Evolutionary conservation across 2,329 filamentous ascomycete genomes (phyloP), one percentile per base, ranked within the genome.

Genomic region (Chrysoporthe cubensis): DNA sequence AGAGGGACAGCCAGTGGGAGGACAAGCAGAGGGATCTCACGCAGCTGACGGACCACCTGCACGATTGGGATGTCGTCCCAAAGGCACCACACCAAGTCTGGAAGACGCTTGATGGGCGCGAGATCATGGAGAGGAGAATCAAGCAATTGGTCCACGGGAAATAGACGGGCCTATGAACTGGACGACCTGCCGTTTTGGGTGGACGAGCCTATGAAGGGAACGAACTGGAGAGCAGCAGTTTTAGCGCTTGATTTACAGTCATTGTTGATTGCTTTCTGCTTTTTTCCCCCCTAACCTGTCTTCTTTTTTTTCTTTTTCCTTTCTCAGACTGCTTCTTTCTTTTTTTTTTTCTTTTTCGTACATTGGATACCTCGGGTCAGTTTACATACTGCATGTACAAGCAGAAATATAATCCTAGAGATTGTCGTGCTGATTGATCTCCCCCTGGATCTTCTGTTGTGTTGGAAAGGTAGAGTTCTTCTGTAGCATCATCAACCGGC

Each of bases 81-180:
- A 87, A 90, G 70, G 94, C 94, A 3, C 92, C 94, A 5, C 93
- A 97, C 77, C 87, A 94, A 76, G 90, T 98, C 0, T 99, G 96
- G 96, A 82, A 81, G 73, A 93, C 90, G 3, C 77, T 84, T 1
- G 86, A 94, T 60, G 95, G 95, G 0, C 84, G 92, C 65, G 80
- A 88, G 63, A 79, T 88, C 59, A 90, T 98, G 78, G 94, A 97
- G 82, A 91, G 91, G 83, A 87, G 93, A 73, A 79, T 98, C 74
- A 85, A 82, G 71, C 83, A 94, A 76, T 76, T 97, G 71, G 87
- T 95, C 40, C 72, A 76, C 65, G 74, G 64, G 32, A 71, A 68
- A 40, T 71, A 44, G 62, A 42, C 50, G 42, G 54, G 42, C 21
- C 16, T 21, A 44, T 32, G 52, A 42, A 18, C 18, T 7, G 52